phyloP scores from a whole-genome alignment of 2,329 filamentous ascomycete species.

The Sphaerulina populicola region DNA sequence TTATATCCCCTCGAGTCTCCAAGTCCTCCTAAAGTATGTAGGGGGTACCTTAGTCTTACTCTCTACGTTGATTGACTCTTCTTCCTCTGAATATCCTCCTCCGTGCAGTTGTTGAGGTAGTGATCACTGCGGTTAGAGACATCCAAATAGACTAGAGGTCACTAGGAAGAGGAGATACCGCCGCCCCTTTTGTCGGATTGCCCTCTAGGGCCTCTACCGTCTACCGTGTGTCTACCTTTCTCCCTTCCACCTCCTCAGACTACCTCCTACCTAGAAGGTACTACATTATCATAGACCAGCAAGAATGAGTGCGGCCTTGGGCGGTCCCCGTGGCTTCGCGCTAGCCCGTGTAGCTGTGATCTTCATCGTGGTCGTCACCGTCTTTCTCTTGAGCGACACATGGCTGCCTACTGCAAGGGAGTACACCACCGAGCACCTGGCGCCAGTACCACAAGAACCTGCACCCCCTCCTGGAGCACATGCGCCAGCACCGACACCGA shows the following conservation, averaged over 20 bases:
- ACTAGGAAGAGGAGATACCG: too few species aligned
- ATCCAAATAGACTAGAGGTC: too few species aligned
- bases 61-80: too few species aligned
- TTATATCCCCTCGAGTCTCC: too few species aligned
- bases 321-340: conserved; percentile 17
- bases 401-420: conserved; percentile 19
- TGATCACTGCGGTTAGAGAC: too few species aligned
- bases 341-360: conserved; percentile 21
- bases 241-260: neutral
- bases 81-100: too few species aligned
- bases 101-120: too few species aligned
- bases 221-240: too few species aligned
- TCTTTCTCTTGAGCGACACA: conserved; percentile 25
- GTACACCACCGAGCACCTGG: conserved; percentile 3
- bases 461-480: conserved; percentile 1
- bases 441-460: neutral
- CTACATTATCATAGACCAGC: neutral
- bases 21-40: too few species aligned
- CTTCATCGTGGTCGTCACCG: conserved; percentile 21
- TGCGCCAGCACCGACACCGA: neutral
- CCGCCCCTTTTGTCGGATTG: too few species aligned
- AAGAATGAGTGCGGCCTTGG: conserved; percentile 10
- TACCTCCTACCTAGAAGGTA: too few species aligned
- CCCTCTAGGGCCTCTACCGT: neutral
- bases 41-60: too few species aligned